Percentiles rank a stretch among this genome's conserved stretches.
phyloP scores from a whole-genome alignment of 768 basidiomycete genomes.

The Boletus huronensis region DNA sequence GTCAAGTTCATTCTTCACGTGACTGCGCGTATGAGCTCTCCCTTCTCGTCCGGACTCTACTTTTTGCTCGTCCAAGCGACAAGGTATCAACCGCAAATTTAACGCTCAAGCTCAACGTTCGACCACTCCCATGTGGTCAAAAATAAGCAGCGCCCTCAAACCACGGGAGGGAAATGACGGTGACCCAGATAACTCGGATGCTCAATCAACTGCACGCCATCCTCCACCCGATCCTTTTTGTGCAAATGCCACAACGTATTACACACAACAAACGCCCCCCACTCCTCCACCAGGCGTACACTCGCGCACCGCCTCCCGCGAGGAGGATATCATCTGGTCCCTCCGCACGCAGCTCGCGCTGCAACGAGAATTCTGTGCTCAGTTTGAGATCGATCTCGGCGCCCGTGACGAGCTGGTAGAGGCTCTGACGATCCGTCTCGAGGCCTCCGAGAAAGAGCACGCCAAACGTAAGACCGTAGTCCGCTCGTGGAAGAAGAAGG shows the following conservation, averaged over 20 bases:
- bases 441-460: constrained; percentile 59
- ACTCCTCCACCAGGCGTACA: constrained; percentile 57
- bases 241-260: constrained; percentile 70
- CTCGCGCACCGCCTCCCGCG: constrained; percentile 60
- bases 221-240: constrained; percentile 70
- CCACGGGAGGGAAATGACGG: constrained; percentile 28
- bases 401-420: constrained; percentile 73
- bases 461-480: constrained; percentile 52
- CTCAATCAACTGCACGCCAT: constrained; percentile 30
- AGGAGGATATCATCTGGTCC: constrained; percentile 67
- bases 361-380: constrained; percentile 70
- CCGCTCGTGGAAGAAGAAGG: constrained; percentile 71
- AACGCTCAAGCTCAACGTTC: neutral
- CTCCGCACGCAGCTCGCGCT: constrained; percentile 72
- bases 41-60: no score
- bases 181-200: constrained; percentile 18
- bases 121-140: constrained; percentile 53
- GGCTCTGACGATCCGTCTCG: constrained; percentile 51
- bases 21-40: constrained; percentile 4
- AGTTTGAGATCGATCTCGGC: constrained; percentile 72
- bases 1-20: constrained; percentile 30
- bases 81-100: neutral
- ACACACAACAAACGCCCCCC: constrained; percentile 67
- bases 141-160: constrained; percentile 55
- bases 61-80: neutral